Percentiles rank a stretch among this genome's conserved stretches.
phyloP scores from a whole-genome alignment of 306 rosid genomes.

The Rosa multiflora region DNA sequence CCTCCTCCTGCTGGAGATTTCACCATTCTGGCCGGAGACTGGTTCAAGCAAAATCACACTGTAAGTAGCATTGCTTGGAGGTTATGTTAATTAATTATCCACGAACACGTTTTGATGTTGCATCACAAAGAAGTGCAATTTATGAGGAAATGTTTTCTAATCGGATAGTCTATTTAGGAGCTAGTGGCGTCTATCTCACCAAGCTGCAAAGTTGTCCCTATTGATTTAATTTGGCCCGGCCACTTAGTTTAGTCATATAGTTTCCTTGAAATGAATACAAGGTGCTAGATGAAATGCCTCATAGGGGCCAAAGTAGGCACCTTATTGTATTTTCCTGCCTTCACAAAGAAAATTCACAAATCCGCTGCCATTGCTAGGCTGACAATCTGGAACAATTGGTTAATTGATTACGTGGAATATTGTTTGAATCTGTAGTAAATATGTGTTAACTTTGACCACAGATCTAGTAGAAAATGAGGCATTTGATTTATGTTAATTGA shows the following conservation, averaged over 20 bases:
- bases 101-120: not conserved
- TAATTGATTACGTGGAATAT: not conserved
- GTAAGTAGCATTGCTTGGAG: conserved; percentile 40
- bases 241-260: too few relatives aligned
- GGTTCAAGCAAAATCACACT: conserved; percentile 76
- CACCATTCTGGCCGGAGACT: conserved; percentile 76
- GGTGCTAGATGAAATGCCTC: not conserved
- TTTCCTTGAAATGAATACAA: too few relatives aligned
- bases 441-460: not conserved
- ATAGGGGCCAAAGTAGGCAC: not conserved
- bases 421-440: not conserved
- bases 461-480: not conserved
- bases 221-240: too few relatives aligned
- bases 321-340: not conserved
- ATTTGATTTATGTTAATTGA: not conserved
- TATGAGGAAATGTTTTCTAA: not conserved
- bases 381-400: not conserved
- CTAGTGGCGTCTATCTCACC: too few relatives aligned
- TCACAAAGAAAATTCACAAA: not conserved
- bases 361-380: not conserved
- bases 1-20: conserved; percentile 76
- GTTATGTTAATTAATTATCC: not conserved
- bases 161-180: too few relatives aligned
- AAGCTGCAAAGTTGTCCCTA: too few relatives aligned
- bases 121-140: not conserved